These are phyloP conservation scores for Cinchona pubescens DNA, from an alignment of 257 asterid genomes.

Conservation along the genomic window DNA sequence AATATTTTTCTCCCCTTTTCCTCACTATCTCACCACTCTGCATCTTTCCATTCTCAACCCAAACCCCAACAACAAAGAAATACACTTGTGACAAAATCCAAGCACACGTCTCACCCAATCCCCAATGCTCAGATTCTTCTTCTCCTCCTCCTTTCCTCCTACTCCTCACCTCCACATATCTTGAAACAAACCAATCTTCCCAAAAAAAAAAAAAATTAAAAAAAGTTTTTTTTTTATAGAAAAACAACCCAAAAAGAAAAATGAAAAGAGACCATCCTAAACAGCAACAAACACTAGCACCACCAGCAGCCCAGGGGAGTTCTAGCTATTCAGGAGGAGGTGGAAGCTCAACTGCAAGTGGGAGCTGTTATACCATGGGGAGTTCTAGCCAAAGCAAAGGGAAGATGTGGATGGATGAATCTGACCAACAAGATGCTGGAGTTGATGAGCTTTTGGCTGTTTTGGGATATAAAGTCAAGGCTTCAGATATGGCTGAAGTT, in stretches of 20 bases:
- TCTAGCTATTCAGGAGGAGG: slow-evolving; percentile 25
- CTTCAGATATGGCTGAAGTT: slow-evolving; percentile 67
- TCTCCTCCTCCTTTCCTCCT: slow-evolving; percentile 3
- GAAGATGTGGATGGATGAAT: slow-evolving; percentile 44
- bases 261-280: slow-evolving; percentile 24
- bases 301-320: slow-evolving; percentile 6
- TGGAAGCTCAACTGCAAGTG: slow-evolving; percentile 18
- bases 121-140: slow-evolving; percentile 23
- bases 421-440: slow-evolving; percentile 33
- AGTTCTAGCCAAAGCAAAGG: slow-evolving; percentile 25
- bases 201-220: background rate
- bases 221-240: too few relatives aligned
- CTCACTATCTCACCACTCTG: background rate
- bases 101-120: slow-evolving; percentile 18
- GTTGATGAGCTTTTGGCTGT: slow-evolving; percentile 68
- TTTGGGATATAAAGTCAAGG: slow-evolving; percentile 58
- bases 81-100: slow-evolving; percentile 22
- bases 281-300: background rate
- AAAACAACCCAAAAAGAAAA: too few relatives aligned
- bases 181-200: background rate
- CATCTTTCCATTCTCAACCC: background rate
- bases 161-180: slow-evolving; percentile 8
- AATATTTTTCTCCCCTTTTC: background rate
- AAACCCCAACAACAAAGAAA: slow-evolving; percentile 7
- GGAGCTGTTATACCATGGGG: slow-evolving; percentile 8